phyloP scores from a whole-genome alignment of 2,329 filamentous ascomycete genomes.

The Chaetomiaceae sp. region DNA sequence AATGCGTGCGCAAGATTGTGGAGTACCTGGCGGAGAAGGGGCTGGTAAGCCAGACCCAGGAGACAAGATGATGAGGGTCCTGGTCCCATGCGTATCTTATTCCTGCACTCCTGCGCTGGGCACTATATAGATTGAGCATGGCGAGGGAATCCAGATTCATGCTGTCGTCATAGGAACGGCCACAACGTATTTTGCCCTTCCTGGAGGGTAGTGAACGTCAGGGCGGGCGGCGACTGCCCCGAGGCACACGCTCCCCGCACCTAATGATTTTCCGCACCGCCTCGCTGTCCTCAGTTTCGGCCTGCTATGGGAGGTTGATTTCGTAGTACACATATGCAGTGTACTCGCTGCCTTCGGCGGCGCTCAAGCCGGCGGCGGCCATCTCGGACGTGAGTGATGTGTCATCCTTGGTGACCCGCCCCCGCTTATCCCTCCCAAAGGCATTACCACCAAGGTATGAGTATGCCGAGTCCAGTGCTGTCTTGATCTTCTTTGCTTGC shows the following conservation, averaged over 20 bases:
- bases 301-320: conserved; percentile 63
- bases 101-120: too few species aligned
- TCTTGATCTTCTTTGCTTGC: conserved; percentile 70
- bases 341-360: conserved; percentile 75
- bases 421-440: conserved; percentile 89
- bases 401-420: conserved; percentile 86
- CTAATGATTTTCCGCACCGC: neutral
- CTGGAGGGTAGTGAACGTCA: too few species aligned
- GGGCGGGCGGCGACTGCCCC: too few species aligned
- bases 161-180: neutral
- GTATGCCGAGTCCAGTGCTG: conserved; percentile 76
- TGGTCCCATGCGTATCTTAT: neutral
- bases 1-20: conserved; percentile 81
- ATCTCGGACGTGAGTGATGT: conserved; percentile 73
- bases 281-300: neutral
- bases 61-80: conserved; percentile 18
- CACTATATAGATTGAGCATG: neutral
- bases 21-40: conserved; percentile 70
- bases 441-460: conserved; percentile 93
- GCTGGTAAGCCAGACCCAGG: conserved; percentile 40
- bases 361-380: conserved; percentile 65
- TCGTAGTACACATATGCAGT: conserved; percentile 97
- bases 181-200: too few species aligned
- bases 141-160: neutral
- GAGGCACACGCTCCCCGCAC: too few species aligned